phyloP scores from a whole-genome alignment of 192 early-diverging fungal species.

The Funneliformis geosporum region DNA sequence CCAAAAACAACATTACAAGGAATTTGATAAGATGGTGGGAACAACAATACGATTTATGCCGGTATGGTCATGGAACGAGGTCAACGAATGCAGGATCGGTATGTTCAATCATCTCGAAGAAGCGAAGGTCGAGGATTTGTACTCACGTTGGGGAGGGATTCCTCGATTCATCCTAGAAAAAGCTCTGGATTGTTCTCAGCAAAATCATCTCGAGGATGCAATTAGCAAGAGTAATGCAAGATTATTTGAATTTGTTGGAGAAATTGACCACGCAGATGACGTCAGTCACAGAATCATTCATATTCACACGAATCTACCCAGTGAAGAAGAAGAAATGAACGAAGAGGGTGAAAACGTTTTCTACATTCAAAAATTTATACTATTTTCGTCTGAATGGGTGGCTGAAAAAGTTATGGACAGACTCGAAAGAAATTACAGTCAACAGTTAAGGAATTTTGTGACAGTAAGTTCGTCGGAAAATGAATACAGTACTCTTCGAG shows the following conservation, averaged over 20 bases:
- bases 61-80: neutral
- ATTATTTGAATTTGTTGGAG: neutral
- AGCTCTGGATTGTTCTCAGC: neutral
- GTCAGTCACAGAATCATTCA: neutral
- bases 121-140: neutral
- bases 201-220: neutral
- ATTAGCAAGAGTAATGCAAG: neutral
- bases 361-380: no score
- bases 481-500: neutral
- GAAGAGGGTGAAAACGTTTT: no score
- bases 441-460: neutral
- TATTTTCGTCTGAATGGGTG: neutral
- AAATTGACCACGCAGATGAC: neutral
- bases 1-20: neutral
- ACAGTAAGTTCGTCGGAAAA: rapidly evolving
- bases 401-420: neutral
- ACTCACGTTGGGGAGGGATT: neutral
- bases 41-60: neutral
- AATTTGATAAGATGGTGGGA: neutral
- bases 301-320: neutral
- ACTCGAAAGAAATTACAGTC: neutral
- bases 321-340: no score
- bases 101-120: neutral
- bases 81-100: neutral
- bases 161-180: neutral